Base-by-base conservation (phyloP, 2,329 filamentous ascomycete species). In the Pyrenophora graminea region DNA sequence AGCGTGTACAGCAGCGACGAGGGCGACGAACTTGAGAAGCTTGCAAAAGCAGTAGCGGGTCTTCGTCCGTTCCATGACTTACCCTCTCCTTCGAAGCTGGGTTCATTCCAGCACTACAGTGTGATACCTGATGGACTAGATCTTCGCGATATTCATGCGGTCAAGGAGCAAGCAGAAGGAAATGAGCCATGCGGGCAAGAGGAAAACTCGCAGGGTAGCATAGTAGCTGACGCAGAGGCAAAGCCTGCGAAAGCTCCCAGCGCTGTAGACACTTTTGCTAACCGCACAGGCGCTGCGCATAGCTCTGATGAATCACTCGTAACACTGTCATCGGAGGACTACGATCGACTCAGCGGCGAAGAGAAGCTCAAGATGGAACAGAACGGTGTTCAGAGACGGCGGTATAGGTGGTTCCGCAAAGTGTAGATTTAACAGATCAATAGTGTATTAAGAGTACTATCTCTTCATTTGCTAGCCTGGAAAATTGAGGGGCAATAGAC, bases 391-490 rank as follows among this genome's bases (percentile, higher is more conserved):
- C 45, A 21, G 17, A 52, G 45, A 33, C 56, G 49, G 45, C 55
- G 57, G 57, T 60, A 56, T n/a, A 55, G 45, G 31, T 48, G 43
- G 6, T 55, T 58, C 32, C 48, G 50, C 2, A 48, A 30, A 9
- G 21, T 21, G 4, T 48, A 12, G 34, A 9, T 25, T 8, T n/a
- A 3, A 32, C n/a, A 1, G n/a, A 6, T 12, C 1, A 13, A 4
- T 2, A 2, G 9, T 25, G 10, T 12, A 15, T n/a, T 39, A 4
- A n/a, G 12, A n/a, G 1, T 9, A 6, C 1, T 6, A 25, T 25
- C 1, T 25, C 2, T 3, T 10, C 4, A 21, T 25, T 12, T 10
- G 15, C 1, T 10, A 10, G 4, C 17, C 15, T 19, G 17, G 17
- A 37, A 37, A 7, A 25, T 2, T 21, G 3, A 3, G 19, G 5